Conservation (phyloP, 75 land plant genomes). For the Sequoiadendron giganteum region DNA sequence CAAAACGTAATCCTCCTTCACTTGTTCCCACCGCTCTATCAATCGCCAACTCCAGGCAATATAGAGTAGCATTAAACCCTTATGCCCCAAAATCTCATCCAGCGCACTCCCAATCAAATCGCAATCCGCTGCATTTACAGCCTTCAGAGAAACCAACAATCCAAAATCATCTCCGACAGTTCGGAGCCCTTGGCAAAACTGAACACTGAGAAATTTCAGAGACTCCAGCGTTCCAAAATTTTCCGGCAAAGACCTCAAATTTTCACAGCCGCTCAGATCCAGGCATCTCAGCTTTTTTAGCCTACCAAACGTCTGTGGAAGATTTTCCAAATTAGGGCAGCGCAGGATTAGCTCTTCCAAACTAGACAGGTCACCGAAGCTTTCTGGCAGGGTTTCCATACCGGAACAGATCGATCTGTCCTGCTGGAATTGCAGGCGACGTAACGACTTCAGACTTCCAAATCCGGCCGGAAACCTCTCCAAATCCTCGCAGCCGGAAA, state of each 20-base stretch:
- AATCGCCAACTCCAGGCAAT: background rate
- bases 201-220: background rate
- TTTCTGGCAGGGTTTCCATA: slow-evolving; percentile 12
- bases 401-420: background rate
- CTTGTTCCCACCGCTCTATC: background rate
- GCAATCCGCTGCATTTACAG: background rate
- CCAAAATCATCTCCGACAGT: background rate
- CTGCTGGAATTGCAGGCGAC: slow-evolving; percentile 4
- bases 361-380: slow-evolving; percentile 8
- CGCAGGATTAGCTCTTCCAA: slow-evolving; percentile 11
- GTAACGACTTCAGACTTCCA: slow-evolving; percentile 13
- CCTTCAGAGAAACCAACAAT: background rate
- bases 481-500: slow-evolving; percentile 17
- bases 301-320: slow-evolving; percentile 12
- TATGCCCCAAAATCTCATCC: background rate
- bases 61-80: background rate
- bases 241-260: slow-evolving; percentile 9
- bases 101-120: background rate
- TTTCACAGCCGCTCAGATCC: slow-evolving; percentile 10
- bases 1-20: background rate
- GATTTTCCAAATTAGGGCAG: slow-evolving; percentile 8
- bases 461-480: slow-evolving; percentile 17
- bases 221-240: slow-evolving; percentile 15
- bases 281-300: slow-evolving; percentile 8
- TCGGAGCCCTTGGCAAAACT: background rate